These are phyloP conservation scores for Magnolia sinica DNA, from an alignment of 164 flowering plant species.

Conservation along the genomic window DNA sequence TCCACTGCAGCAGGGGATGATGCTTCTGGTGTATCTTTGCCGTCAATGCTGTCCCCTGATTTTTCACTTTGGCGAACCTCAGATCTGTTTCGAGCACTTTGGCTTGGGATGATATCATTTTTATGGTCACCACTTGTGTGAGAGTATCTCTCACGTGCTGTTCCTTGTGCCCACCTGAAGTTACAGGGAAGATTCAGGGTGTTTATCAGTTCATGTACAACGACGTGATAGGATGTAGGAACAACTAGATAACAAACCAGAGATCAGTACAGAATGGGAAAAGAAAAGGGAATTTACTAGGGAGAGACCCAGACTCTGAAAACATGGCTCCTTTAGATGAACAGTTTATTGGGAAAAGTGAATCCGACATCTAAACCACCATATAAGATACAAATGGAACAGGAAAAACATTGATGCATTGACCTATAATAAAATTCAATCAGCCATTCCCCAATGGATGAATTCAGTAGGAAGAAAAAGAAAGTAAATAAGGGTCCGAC, in stretches of 20 bases:
- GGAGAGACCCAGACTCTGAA: neutral
- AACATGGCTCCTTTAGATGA: neutral
- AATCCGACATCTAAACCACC: neutral
- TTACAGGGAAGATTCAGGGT: constrained; percentile 4
- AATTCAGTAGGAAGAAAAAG: neutral
- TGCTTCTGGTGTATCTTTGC: constrained; percentile 29
- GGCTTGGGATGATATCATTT: constrained; percentile 26
- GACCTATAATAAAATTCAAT: too few relatives aligned
- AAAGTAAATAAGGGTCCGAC: neutral
- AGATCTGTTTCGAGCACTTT: constrained; percentile 23
- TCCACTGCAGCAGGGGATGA: constrained; percentile 38
- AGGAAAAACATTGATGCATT: too few relatives aligned
- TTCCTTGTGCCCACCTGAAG: constrained; percentile 45
- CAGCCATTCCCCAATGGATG: too few relatives aligned
- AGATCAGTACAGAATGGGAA: neutral
- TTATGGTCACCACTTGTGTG: constrained; percentile 11
- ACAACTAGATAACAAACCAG: too few relatives aligned
- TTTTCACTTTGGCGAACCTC: constrained; percentile 41
- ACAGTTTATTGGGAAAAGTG: neutral
- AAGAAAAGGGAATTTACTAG: neutral
- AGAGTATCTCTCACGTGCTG: constrained; percentile 40
- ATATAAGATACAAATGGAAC: too few relatives aligned
- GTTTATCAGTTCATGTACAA: constrained; percentile 1
- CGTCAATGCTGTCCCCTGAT: constrained; percentile 46
- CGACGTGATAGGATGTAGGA: too few relatives aligned